A percentile compares a stretch with the other conserved stretches of the same genome.
Conservation (phyloP, 768 basidiomycete species). For the Kwoniella dendrophila region DNA sequence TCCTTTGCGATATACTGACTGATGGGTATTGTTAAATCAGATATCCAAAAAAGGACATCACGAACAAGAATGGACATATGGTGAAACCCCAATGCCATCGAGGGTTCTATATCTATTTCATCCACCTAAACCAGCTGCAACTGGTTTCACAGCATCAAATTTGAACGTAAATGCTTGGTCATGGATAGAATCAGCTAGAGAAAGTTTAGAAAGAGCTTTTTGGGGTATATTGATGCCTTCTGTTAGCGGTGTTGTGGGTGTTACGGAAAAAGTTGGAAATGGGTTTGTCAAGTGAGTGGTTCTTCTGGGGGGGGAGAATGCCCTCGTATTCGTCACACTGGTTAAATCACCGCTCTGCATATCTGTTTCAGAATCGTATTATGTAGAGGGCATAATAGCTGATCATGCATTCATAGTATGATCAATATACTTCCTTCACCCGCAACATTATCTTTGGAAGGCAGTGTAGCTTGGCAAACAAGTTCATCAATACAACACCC, state of each 20-base stretch:
- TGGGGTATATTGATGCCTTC: conserved; percentile 24
- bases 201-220: conserved; percentile 17
- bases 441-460: conserved; percentile 9
- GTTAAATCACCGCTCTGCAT: too few species aligned
- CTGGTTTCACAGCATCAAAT: background rate
- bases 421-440: conserved; percentile 12
- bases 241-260: conserved; percentile 17
- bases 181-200: conserved; percentile 16
- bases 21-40: background rate
- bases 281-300: conserved; percentile 10
- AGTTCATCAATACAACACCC: conserved; percentile 3
- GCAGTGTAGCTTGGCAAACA: conserved; percentile 12
- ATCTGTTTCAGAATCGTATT: too few species aligned
- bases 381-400: background rate
- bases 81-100: conserved; percentile 16
- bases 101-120: conserved; percentile 23
- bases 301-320: too few species aligned
- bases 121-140: background rate
- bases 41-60: background rate
- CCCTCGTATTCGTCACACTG: too few species aligned
- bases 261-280: conserved; percentile 8
- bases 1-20: too few species aligned
- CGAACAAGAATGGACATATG: conserved; percentile 18
- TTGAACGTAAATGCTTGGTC: conserved; percentile 16
- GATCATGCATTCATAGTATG: background rate